These are phyloP conservation scores for Microbotryomycetes sp. DNA, from an alignment of 1,284 basidiomycete species.

Conservation along the genomic window DNA sequence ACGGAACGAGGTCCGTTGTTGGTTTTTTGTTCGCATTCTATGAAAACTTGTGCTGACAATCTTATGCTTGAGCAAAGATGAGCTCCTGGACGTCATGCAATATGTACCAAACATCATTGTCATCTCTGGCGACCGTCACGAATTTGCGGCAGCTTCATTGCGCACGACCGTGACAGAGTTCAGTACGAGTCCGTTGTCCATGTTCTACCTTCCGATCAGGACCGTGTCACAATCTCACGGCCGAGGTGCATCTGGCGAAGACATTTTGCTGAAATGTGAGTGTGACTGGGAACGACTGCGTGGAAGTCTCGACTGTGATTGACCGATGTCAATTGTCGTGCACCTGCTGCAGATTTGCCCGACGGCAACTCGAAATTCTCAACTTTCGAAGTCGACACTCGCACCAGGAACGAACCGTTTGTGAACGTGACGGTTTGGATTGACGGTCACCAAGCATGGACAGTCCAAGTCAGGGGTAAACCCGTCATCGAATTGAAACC, in stretches of 20 bases:
- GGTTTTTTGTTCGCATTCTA: conserved; percentile 7
- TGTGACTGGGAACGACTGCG: too few species aligned
- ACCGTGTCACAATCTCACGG: conserved; percentile 41
- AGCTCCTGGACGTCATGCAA: conserved; percentile 53
- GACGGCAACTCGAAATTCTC: conserved; percentile 47
- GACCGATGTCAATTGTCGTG: too few species aligned
- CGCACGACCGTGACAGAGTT: conserved; percentile 51
- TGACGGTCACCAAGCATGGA: conserved; percentile 57
- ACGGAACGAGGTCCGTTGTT: conserved; percentile 50
- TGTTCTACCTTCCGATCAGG: conserved; percentile 37
- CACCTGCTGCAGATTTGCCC: conserved; percentile 43
- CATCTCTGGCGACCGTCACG: conserved; percentile 56
- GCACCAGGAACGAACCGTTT: conserved; percentile 50
- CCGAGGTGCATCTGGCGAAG: conserved; percentile 49
- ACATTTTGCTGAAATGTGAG: conserved; percentile 55
- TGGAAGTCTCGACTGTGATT: too few species aligned
- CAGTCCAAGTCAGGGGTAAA: conserved; percentile 42
- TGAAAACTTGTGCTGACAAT: background rate
- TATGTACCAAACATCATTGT: conserved; percentile 56
- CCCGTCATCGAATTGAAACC: conserved; percentile 29
- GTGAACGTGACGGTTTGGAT: conserved; percentile 52
- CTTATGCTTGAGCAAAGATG: conserved; percentile 30
- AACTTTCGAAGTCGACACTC: conserved; percentile 65
- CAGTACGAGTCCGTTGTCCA: conserved; percentile 57
- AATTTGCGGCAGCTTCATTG: conserved; percentile 59